A percentile compares a stretch with the other conserved stretches of the same genome.
Evolutionary conservation across 164 flowering plant species (phyloP).

Genomic region (Aristolochia fimbriata): DNA sequence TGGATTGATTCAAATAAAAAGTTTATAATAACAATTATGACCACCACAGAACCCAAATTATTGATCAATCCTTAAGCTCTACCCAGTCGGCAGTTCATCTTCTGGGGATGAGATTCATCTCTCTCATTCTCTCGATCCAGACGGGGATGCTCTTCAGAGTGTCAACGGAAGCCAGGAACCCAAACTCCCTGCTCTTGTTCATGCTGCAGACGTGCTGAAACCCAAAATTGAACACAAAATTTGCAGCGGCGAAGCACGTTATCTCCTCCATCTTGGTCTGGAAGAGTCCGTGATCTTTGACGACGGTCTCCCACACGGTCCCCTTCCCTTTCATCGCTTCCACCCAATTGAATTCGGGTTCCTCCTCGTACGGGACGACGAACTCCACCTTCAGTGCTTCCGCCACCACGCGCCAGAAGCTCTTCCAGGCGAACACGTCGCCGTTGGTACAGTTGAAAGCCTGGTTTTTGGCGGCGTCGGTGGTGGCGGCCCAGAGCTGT

Average conservation of each 20-base stretch:
- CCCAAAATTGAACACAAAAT: slow-evolving; percentile 7
- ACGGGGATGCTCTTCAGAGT: slow-evolving; percentile 7
- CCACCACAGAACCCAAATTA: too few relatives aligned
- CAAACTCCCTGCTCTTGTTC: slow-evolving; percentile 17
- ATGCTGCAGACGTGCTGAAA: slow-evolving; percentile 19
- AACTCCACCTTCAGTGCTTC: slow-evolving; percentile 8
- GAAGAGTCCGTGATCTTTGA: slow-evolving; percentile 3
- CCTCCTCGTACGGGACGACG: slow-evolving; percentile 1
- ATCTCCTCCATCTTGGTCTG: slow-evolving; percentile 11
- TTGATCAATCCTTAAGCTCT: too few relatives aligned
- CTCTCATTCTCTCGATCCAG: too few relatives aligned
- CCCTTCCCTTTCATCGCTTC: slow-evolving; percentile 11
- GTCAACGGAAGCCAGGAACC: slow-evolving; percentile 11
- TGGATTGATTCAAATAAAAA: too few relatives aligned
- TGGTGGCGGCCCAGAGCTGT: slow-evolving; percentile 24
- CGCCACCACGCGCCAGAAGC: slow-evolving; percentile 6
- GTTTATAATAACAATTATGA: too few relatives aligned
- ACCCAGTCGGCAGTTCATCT: too few relatives aligned
- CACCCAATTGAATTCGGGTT: slow-evolving; percentile 2
- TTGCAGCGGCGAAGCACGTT: background rate
- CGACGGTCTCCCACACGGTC: slow-evolving; percentile 14
- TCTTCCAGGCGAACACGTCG: slow-evolving; percentile 25
- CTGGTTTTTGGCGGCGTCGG: slow-evolving; percentile 21
- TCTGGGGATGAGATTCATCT: too few relatives aligned
- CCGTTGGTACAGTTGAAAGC: slow-evolving; percentile 31